phyloP scores from a whole-genome alignment of 352 stramenopile genomes.

The Bremia lactucae region DNA sequence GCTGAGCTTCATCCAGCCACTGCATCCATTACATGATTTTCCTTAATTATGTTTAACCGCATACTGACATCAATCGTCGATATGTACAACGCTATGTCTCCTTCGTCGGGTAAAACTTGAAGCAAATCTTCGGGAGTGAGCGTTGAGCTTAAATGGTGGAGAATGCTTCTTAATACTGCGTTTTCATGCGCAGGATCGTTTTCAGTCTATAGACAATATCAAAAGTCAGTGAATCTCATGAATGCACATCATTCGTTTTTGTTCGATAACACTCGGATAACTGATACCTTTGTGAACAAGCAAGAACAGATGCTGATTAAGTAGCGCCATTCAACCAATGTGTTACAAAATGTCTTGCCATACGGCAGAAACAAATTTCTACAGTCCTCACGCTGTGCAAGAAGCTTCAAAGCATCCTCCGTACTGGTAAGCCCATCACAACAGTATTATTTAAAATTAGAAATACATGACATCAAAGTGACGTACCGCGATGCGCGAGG shows the following conservation, averaged over 20 bases:
- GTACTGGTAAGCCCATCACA: constrained; percentile 14
- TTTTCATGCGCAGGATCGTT: constrained; percentile 18
- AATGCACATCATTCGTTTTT: neutral
- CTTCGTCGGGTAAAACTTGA: constrained; percentile 67
- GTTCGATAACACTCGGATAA: constrained; percentile 19
- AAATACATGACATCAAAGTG: neutral
- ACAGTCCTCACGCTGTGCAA: constrained; percentile 37
- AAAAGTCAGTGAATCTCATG: neutral
- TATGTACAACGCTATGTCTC: constrained; percentile 64
- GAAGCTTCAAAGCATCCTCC: constrained; percentile 49
- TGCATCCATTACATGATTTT: constrained; percentile 18
- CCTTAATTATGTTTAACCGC: constrained; percentile 29
- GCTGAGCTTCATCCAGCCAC: constrained; percentile 9
- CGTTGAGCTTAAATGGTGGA: constrained; percentile 62
- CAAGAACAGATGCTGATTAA: constrained; percentile 55
- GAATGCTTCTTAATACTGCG: constrained; percentile 46
- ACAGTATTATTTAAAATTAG: constrained; percentile 1
- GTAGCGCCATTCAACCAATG: constrained; percentile 65
- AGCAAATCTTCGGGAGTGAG: constrained; percentile 66
- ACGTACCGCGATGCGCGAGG: constrained; percentile 44
- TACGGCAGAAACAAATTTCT: constrained; percentile 66
- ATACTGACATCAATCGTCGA: constrained; percentile 59
- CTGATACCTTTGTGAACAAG: constrained; percentile 22
- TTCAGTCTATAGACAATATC: constrained; percentile 3
- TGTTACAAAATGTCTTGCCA: constrained; percentile 52